Percentiles rank a stretch among this genome's conserved stretches.
Conservation (phyloP, 805 yeast genomes). For the Zygosaccharomyces gambellarensis region DNA sequence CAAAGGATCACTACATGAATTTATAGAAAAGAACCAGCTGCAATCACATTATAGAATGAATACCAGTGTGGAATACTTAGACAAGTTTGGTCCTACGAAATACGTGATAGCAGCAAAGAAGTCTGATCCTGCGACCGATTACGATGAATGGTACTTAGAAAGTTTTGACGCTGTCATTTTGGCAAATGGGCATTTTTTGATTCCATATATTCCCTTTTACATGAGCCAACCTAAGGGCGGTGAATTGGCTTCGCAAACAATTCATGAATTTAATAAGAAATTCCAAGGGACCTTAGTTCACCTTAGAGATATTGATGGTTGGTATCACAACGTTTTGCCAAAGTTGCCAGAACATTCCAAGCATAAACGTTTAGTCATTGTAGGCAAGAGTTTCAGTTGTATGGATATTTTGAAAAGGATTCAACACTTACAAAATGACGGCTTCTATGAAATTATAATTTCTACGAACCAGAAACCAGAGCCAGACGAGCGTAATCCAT, state of each 20-base stretch:
- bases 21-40: slow-evolving; percentile 8
- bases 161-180: slow-evolving; percentile 38
- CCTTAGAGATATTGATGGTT: slow-evolving; percentile 38
- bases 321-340: slow-evolving; percentile 18
- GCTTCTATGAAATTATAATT: slow-evolving; percentile 42
- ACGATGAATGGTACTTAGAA: slow-evolving; percentile 39
- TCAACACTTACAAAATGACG: slow-evolving; percentile 25
- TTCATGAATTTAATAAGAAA: slow-evolving; percentile 17
- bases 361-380: slow-evolving; percentile 29
- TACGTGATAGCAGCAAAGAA: slow-evolving; percentile 32
- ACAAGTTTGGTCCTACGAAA: slow-evolving; percentile 24
- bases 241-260: slow-evolving; percentile 4
- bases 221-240: slow-evolving; percentile 14
- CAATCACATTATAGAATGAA: slow-evolving; percentile 8
- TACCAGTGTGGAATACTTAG: slow-evolving; percentile 19
- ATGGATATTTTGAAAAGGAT: slow-evolving; percentile 41
- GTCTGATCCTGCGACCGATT: slow-evolving; percentile 18
- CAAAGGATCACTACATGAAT: slow-evolving; percentile 5
- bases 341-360: slow-evolving; percentile 23
- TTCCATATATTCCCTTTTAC: slow-evolving; percentile 38
- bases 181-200: slow-evolving; percentile 41
- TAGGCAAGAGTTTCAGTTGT: slow-evolving; percentile 40
- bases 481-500: slow-evolving; percentile 34
- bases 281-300: slow-evolving; percentile 41
- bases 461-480: slow-evolving; percentile 55